A percentile compares a stretch with the other conserved stretches of the same genome.
Conservation (phyloP, 106 monocot species). For the Allium sativum region DNA sequence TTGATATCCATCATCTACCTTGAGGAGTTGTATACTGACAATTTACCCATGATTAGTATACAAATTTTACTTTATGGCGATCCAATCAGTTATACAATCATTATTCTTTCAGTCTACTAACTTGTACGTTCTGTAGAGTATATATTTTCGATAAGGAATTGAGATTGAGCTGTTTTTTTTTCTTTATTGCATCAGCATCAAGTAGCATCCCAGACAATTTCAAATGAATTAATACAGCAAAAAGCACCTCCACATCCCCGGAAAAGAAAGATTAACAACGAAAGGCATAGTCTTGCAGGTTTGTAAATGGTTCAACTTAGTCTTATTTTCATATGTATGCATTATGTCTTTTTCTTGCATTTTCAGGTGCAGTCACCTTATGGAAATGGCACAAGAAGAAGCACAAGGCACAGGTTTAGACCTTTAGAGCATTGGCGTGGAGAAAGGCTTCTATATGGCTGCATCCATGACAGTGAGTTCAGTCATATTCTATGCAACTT, state of each 20-base stretch:
- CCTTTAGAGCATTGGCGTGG: conserved; percentile 71
- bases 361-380: conserved; percentile 33
- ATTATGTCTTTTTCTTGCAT: conserved; percentile 7
- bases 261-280: conserved; percentile 3
- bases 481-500: no score
- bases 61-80: no score
- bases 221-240: not conserved
- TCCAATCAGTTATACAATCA: not conserved
- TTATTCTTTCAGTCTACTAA: not conserved
- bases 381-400: conserved; percentile 51
- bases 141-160: not conserved
- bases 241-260: not conserved
- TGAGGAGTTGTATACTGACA: no score
- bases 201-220: not conserved
- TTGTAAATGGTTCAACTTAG: not conserved
- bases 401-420: conserved; percentile 45
- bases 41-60: no score
- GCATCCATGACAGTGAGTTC: no score
- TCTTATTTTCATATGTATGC: not conserved
- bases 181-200: not conserved
- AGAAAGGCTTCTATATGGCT: no score
- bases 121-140: no score
- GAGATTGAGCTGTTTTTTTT: not conserved
- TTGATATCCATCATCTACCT: no score
- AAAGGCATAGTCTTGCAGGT: conserved; percentile 48